phyloP scores from a whole-genome alignment of 2,329 filamentous ascomycete genomes.

The Tolypocladium album region DNA sequence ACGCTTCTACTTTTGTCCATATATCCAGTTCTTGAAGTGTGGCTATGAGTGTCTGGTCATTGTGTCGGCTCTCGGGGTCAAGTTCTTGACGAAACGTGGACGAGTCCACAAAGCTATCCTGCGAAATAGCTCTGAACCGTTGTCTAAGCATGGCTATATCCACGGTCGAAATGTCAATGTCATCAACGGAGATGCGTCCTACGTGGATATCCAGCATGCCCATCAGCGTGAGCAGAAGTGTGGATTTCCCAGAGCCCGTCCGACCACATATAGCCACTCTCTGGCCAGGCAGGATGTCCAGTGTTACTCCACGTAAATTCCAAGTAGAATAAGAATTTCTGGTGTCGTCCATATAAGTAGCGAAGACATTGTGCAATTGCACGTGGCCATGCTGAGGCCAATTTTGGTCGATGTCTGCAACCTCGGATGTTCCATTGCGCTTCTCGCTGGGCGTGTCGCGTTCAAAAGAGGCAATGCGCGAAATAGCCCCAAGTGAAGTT shows the following conservation, averaged over 20 bases:
- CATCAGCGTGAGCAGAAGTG: not conserved
- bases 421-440: not conserved
- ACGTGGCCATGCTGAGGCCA: not conserved
- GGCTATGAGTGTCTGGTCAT: not conserved
- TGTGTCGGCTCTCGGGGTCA: not conserved
- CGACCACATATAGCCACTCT: not conserved
- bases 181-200: not conserved
- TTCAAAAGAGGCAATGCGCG: conserved; percentile 6
- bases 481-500: conserved; percentile 15
- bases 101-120: not conserved
- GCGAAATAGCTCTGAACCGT: not conserved
- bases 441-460: not conserved
- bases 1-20: not conserved
- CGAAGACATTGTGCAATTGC: not conserved
- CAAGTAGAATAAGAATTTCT: not conserved
- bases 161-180: not conserved
- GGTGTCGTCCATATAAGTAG: not conserved
- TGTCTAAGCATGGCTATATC: not conserved
- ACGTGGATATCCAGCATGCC: not conserved
- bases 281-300: not conserved
- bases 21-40: not conserved
- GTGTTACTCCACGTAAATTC: not conserved
- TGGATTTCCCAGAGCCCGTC: not conserved
- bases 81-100: not conserved
- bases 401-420: not conserved